Evolutionary conservation across 116 monocot genomes (phyloP).

Genomic region (Zostera marina): DNA sequence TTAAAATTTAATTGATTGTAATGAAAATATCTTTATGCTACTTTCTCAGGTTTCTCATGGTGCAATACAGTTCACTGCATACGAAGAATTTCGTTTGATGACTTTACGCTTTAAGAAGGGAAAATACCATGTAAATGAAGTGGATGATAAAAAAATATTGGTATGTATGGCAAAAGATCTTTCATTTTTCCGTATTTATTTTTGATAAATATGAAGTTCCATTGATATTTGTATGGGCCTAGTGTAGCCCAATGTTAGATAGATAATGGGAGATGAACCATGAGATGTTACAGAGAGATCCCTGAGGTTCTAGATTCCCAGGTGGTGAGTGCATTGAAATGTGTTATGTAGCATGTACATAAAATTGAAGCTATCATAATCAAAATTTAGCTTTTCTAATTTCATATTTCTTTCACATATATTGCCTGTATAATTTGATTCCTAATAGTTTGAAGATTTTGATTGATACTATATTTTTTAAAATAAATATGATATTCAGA

Average conservation of each 20-base stretch:
- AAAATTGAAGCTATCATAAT: no score
- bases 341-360: no score
- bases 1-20: neutral
- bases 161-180: conserved; percentile 16
- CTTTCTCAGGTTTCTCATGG: conserved; percentile 80
- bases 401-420: no score
- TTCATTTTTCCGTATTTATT: neutral
- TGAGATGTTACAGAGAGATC: no score
- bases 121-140: conserved; percentile 9
- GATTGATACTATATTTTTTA: neutral
- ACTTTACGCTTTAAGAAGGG: conserved; percentile 23
- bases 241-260: no score
- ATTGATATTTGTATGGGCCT: no score
- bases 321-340: no score
- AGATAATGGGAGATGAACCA: no score
- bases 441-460: neutral
- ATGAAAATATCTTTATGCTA: neutral
- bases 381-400: no score
- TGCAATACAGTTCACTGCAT: conserved; percentile 88
- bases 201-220: no score
- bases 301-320: no score
- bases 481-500: conserved; percentile 21
- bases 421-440: no score
- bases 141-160: conserved; percentile 23
- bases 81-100: conserved; percentile 76